A percentile compares a stretch with the other conserved stretches of the same genome.
phyloP scores from a whole-genome alignment of 2,329 filamentous ascomycete species.

The Apiospora kogelbergensis region DNA sequence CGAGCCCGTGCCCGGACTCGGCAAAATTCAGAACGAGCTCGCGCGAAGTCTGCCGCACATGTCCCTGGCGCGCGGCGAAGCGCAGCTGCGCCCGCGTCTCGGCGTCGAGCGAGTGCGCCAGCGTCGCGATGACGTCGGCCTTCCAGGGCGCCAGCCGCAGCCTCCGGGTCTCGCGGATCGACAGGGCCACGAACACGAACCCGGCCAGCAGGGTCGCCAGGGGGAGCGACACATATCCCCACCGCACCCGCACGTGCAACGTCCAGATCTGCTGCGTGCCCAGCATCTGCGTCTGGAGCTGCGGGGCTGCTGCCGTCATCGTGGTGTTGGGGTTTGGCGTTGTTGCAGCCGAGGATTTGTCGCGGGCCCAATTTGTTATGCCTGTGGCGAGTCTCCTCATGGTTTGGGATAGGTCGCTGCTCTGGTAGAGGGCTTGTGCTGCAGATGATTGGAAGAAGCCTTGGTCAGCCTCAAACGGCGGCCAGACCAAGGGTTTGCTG shows the following conservation, averaged over 20 bases:
- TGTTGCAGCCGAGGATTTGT: neutral
- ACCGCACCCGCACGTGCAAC: neutral
- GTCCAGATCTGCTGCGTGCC: constrained; percentile 6
- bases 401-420: neutral
- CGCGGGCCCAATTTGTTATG: constrained; percentile 1
- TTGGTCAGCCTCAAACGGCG: neutral
- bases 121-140: constrained; percentile 20
- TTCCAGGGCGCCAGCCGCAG: constrained; percentile 21
- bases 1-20: constrained; percentile 19
- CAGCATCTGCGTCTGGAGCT: neutral
- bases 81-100: constrained; percentile 20
- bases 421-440: neutral
- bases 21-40: constrained; percentile 18
- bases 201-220: neutral
- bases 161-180: constrained; percentile 16
- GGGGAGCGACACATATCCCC: neutral
- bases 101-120: constrained; percentile 21
- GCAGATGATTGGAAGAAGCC: constrained; percentile 3
- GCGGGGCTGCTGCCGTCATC: neutral
- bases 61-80: constrained; percentile 17
- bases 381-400: neutral
- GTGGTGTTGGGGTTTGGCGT: neutral
- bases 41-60: constrained; percentile 16
- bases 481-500: neutral
- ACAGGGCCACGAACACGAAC: neutral